phyloP scores from a whole-genome alignment of 164 flowering plant genomes.

The Amborella trichopoda region DNA sequence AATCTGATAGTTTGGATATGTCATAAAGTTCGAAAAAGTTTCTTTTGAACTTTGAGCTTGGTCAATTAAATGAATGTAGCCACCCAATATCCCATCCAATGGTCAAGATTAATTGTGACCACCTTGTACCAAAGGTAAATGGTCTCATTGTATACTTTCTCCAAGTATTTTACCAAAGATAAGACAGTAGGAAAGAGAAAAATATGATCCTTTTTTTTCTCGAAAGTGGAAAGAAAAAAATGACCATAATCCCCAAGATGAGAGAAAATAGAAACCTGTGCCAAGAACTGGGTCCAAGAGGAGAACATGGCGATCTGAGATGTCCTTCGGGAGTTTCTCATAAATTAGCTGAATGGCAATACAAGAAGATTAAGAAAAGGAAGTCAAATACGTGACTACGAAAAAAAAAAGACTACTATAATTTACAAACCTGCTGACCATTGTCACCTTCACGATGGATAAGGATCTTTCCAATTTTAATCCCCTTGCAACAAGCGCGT shows the following conservation, averaged over 20 bases:
- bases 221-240: not conserved
- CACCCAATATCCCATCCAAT: not conserved
- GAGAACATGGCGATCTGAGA: conserved; percentile 92
- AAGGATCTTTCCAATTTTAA: conserved; percentile 94
- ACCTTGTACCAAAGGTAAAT: not conserved
- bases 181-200: not conserved
- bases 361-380: conserved; percentile 2
- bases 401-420: not conserved
- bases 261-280: conserved; percentile 41
- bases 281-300: conserved; percentile 93
- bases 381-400: not conserved
- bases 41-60: no score
- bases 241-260: conserved; percentile 1
- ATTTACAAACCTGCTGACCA: conserved; percentile 70
- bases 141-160: not conserved
- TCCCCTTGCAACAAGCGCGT: conserved; percentile 98
- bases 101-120: not conserved
- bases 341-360: conserved; percentile 65
- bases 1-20: no score
- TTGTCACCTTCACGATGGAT: conserved; percentile 96
- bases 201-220: not conserved
- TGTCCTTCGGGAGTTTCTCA: conserved; percentile 82
- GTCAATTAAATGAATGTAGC: no score
- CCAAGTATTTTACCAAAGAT: not conserved
- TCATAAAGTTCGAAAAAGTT: no score